Conservation (phyloP, 2,329 filamentous ascomycete species). For the Rhexocercosporidium sp. region DNA sequence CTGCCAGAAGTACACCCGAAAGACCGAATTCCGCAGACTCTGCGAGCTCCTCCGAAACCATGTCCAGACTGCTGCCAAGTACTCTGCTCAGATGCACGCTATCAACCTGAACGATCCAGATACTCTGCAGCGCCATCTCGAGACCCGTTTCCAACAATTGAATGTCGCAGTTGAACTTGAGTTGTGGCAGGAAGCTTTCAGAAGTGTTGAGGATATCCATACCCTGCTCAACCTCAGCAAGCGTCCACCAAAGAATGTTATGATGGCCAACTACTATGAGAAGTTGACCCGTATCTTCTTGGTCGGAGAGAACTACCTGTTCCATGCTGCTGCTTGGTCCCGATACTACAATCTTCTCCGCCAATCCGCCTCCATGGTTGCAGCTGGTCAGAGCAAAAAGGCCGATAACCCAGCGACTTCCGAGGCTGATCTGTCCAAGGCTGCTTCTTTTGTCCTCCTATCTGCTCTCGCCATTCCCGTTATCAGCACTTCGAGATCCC, state of each 20-base stretch:
- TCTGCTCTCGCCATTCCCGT: conserved; percentile 97
- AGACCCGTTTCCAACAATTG: conserved; percentile 97
- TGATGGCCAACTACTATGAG: conserved; percentile 99
- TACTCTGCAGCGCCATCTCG: conserved; percentile 94
- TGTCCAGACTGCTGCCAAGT: conserved; percentile 98
- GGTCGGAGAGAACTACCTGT: conserved; percentile 98
- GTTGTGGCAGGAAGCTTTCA: conserved; percentile 99
- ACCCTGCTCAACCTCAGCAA: conserved; percentile 97
- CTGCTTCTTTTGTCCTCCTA: conserved; percentile 92
- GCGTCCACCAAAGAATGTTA: conserved; percentile 95
- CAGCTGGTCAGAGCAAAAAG: conserved; percentile 87
- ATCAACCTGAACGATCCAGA: conserved; percentile 99
- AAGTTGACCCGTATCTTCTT: conserved; percentile 98
- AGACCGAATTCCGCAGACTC: conserved; percentile 98
- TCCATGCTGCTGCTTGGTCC: conserved; percentile 97
- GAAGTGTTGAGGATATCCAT: conserved; percentile 98
- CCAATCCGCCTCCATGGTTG: conserved; percentile 83
- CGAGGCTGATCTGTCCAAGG: conserved; percentile 90
- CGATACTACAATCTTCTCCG: conserved; percentile 96
- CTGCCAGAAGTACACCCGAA: conserved; percentile 96
- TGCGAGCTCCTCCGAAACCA: conserved; percentile 98
- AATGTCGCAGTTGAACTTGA: conserved; percentile 98
- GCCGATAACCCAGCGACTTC: conserved; percentile 90
- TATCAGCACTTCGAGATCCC: conserved; percentile 96
- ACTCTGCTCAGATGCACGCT: conserved; percentile 98